Base-by-base conservation (phyloP, 2,329 filamentous ascomycete genomes). In the Xylaria sp. region DNA sequence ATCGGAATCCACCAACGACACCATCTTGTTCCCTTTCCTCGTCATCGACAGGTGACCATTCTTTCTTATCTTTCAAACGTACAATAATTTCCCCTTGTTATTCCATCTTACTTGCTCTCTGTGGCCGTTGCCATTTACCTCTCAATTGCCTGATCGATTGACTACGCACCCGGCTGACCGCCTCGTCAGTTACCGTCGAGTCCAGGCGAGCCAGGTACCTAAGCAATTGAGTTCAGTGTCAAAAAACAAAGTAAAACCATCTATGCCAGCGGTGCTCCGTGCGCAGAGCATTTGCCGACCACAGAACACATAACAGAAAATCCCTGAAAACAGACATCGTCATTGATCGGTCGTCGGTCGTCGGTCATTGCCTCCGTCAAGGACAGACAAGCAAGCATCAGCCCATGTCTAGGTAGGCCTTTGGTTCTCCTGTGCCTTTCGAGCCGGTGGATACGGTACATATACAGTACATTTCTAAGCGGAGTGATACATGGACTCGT, bases 131-230 rank as follows among this genome's bases (percentile, higher is more conserved):
- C 25, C 34, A 20, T 53, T 36, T 15, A 30, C 15, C 43, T 9
- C 25, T 61, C 56, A 32, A 60, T 46, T 59, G 50, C 28, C 41
- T 60, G 28, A 18, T 57, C 55, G 25, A 57, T 46, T 52, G 55
- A 32, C 30, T 28, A 45, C 36, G 5, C 18, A 39, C 36, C 50
- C 39, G 30, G n/a, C 52, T 64, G 48, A 64, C 65, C 65, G 61
- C 65, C 61, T 67, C 25, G 60, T 56, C n/a, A 25, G 60, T 56
- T 25, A 25, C 32, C 34, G n/a, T n/a, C n/a, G n/a, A n/a, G n/a
- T n/a, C n/a, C n/a, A n/a, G n/a, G n/a, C n/a, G n/a, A n/a, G n/a
- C 53, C 15, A 28, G 13, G 34, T 56, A 56, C 53, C 20, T 50
- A 30, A 50, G 30, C 50, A 55, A 36, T 36, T 55, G 30, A 34